phyloP scores from a whole-genome alignment of 129 eudicot species.

The Pulicaria dysenterica region DNA sequence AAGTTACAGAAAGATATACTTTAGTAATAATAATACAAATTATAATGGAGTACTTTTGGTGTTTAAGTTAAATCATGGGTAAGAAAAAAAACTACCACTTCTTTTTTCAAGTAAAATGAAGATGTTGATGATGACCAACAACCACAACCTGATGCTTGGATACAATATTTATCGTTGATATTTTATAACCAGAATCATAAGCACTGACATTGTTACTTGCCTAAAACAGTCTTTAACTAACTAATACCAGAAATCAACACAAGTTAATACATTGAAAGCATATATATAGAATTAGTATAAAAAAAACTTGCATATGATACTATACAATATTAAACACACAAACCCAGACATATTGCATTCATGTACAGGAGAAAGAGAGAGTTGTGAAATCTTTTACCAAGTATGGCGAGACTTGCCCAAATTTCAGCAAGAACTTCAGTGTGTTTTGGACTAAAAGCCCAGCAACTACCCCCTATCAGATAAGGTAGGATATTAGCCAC shows the following conservation, averaged over 20 bases:
- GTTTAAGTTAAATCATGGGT: no score
- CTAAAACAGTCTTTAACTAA: not conserved
- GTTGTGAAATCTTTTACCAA: conserved; percentile 53
- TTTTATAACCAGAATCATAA: not conserved
- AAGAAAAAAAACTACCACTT: no score
- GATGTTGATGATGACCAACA: not conserved
- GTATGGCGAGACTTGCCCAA: conserved; percentile 81
- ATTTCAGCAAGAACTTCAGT: conserved; percentile 78
- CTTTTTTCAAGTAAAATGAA: no score
- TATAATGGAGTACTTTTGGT: no score
- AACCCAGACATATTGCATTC: not conserved
- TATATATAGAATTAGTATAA: not conserved
- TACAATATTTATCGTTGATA: no score
- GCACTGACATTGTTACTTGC: conserved; percentile 4
- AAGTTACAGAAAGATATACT: no score
- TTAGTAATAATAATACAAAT: no score
- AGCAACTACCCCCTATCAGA: conserved; percentile 88
- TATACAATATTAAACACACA: not conserved
- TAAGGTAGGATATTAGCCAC: conserved; percentile 16
- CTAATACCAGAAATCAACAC: not conserved
- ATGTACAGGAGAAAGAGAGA: conserved; percentile 12
- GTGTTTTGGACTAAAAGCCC: conserved; percentile 94
- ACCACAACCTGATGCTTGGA: no score
- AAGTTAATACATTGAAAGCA: not conserved
- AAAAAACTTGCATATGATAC: not conserved